These are phyloP conservation scores for Eremothecium cymbalariae DNA, from an alignment of 1,139 yeast genomes.

Conservation along the genomic window DNA sequence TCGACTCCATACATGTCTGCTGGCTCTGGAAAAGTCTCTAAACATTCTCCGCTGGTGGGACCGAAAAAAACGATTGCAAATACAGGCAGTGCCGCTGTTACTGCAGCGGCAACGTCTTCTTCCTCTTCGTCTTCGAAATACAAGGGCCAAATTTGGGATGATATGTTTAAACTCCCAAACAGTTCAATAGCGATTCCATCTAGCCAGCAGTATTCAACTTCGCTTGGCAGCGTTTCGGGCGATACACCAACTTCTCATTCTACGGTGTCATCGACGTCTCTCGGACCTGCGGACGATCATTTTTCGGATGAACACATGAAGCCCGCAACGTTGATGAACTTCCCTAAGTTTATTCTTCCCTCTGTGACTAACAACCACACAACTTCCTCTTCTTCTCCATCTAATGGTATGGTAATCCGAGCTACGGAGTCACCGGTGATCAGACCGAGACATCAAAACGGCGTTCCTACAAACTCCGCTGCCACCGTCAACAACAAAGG, in stretches of 20 bases:
- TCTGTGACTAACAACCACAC: constrained; percentile 18
- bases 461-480: not conserved
- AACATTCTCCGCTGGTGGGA: constrained; percentile 25
- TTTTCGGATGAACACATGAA: constrained; percentile 10
- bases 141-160: constrained; percentile 22
- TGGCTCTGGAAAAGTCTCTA: constrained; percentile 21
- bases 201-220: constrained; percentile 1
- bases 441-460: constrained; percentile 16
- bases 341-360: constrained; percentile 26
- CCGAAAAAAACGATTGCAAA: constrained; percentile 11
- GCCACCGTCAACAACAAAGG: constrained; percentile 5
- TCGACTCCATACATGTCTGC: constrained; percentile 15
- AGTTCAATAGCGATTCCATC: constrained; percentile 17
- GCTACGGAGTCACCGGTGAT: constrained; percentile 30
- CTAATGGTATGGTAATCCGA: constrained; percentile 14
- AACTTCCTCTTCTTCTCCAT: constrained; percentile 4
- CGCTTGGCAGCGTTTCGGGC: constrained; percentile 8
- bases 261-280: constrained; percentile 10
- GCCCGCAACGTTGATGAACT: constrained; percentile 17
- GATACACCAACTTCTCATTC: constrained; percentile 12
- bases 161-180: constrained; percentile 27
- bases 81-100: too few relatives aligned
- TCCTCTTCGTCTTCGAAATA: constrained; percentile 7
- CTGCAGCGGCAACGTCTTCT: not conserved
- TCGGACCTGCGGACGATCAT: constrained; percentile 5